Evolutionary conservation across 2,329 filamentous ascomycete species (phyloP), one percentile per base, ranked within the genome.

Genomic region (Orbilia brochopaga): DNA sequence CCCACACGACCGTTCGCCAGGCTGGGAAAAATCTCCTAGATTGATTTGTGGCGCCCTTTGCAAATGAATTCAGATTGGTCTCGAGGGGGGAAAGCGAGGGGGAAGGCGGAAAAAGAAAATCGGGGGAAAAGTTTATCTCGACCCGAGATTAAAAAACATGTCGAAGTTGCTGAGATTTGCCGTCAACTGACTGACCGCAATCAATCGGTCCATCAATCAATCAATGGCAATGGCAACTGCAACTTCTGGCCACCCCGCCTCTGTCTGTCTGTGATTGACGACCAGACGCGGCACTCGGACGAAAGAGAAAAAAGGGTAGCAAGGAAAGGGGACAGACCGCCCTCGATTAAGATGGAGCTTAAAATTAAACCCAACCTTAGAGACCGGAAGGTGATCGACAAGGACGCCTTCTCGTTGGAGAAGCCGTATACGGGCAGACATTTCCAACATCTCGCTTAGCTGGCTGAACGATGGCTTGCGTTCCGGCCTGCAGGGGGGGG

Each of bases 21-120:
- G 54, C 54, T 60, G 60, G 60, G 13, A 53, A 65, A 72, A 72
- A 65, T 72, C 67, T 72, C 67, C 67, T 72, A 72, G 30, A 30
- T 32, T 32, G 63, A 64, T 61, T 62, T 72, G 55, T 69, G 65
- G 65, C 65, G 67, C 56, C 40, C 42, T 44, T 24, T 17, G 17
- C 17, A 48, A 48, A 69, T 30, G 21, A 24, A 32, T 32, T 32
- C 60, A 60, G 44, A 32, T 19, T 15, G 40, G 23, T 19, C 21
- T 51, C 23, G 30, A 2, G 11, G 11, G 19, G 23, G 15, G 30
- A n/a, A 53, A 27, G 11, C n/a, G n/a, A n/a, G 5, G 17, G 17
- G 50, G 21, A 53, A 7, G n/a, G 8, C n/a, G 19, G 24, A 8
- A 53, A 30, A 53, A 53, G 19, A 30, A 53, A 53, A 40, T 23